Base-by-base conservation (phyloP, 306 rosid genomes). In the Prunus fruticosa region DNA sequence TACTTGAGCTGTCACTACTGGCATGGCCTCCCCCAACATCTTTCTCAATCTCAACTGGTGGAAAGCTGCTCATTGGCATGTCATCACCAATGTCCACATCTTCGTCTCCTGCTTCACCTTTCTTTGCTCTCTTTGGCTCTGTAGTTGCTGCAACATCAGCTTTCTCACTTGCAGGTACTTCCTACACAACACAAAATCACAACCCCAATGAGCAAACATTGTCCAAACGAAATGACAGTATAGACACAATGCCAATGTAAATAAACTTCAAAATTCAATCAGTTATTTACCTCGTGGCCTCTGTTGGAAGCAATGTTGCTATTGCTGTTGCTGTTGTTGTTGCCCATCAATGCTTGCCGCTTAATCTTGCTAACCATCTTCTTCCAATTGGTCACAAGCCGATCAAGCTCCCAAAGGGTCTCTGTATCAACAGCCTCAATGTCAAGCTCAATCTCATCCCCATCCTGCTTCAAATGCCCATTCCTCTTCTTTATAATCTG, bases 331-430 rank as follows among this genome's bases (percentile, higher is more conserved):
- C 75, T 84, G n/a, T 41, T 38, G 62, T 70, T 50, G 14, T 67
- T 79, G 13, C 66, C 87, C 91, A 92, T 76, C 57, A 92, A 89
- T 3, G 93, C 93, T 72, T 92, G 99, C 38, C 96, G 87, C 85
- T 91, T 92, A 51, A 91, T 88, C 86, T 96, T 96, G 89, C 99
- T 92, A 73, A 89, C 86, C 97, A 91, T 86, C 86, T 91, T 96
- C 75, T 89, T 96, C 82, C 85, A 96, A 86, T 96, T 92, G 4
- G 99, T 89, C 5, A 96, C 99, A 41, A 96, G 87, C 3, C 97
- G 83, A 81, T 96, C 99, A 12, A 96, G 98, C 79, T 96, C 99
- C 99, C 99, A 96, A n/a, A 96, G 97, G 46, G 99, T 96, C 78
- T 96, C 99, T 0, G 87, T 92, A 65, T 96, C 98, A 2, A 91